phyloP scores from a whole-genome alignment of 495 filamentous ascomycete genomes.

The Penicillium manginii region DNA sequence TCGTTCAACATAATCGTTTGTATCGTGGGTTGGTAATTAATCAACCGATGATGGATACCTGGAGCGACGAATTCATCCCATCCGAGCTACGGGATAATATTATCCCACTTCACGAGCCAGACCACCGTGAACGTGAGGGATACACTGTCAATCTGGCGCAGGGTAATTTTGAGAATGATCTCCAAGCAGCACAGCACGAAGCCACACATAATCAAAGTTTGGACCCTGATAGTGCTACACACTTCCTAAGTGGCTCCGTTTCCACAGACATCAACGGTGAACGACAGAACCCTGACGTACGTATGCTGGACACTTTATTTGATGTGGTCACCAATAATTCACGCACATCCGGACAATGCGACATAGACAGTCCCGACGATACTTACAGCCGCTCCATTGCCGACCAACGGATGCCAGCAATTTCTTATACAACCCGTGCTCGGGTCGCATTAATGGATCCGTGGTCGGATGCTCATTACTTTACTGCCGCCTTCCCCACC shows the following conservation, averaged over 20 bases:
- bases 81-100: neutral
- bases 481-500: constrained; percentile 22
- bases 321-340: too few relatives aligned
- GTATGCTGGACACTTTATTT: constrained; percentile 4
- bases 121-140: constrained; percentile 11
- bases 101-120: too few relatives aligned
- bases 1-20: constrained; percentile 10
- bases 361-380: too few relatives aligned
- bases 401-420: neutral
- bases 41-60: neutral
- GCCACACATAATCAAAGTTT: too few relatives aligned
- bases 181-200: constrained; percentile 10
- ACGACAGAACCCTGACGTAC: constrained; percentile 19
- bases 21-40: neutral
- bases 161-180: constrained; percentile 13
- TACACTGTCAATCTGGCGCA: constrained; percentile 9
- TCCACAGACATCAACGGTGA: constrained; percentile 18
- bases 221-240: neutral
- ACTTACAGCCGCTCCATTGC: too few relatives aligned
- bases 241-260: constrained; percentile 8
- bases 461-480: constrained; percentile 20
- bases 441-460: constrained; percentile 12
- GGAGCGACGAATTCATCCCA: neutral
- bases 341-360: too few relatives aligned
- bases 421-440: constrained; percentile 11